Evolutionary conservation across 169 alveolate genomes (phyloP).

Genomic region (Babesia divergens): DNA sequence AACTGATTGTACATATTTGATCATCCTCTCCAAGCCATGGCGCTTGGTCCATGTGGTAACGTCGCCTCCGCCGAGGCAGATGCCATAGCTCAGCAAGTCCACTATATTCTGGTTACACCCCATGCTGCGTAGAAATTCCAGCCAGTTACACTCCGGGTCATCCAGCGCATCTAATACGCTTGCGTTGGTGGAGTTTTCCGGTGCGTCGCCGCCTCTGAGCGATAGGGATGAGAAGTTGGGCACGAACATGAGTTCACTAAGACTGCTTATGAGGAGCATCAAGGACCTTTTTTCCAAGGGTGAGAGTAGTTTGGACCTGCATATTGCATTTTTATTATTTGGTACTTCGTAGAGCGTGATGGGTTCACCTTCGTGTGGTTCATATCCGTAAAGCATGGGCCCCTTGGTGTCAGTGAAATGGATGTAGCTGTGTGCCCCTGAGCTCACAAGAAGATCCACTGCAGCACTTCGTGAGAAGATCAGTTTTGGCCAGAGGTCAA

Average conservation of each 20-base stretch:
- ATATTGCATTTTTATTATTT: constrained; percentile 27
- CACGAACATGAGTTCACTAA: not conserved
- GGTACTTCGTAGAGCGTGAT: constrained; percentile 1
- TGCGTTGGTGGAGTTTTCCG: not conserved
- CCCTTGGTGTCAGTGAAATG: constrained; percentile 39
- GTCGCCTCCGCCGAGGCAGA: constrained; percentile 23
- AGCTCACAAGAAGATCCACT: constrained; percentile 28
- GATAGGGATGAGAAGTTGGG: constrained; percentile 20
- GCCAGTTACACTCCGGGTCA: constrained; percentile 28
- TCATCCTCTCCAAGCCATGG: constrained; percentile 18
- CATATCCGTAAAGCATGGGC: constrained; percentile 17
- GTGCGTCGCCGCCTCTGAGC: not conserved
- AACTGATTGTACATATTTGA: constrained; percentile 29
- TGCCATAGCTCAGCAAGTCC: constrained; percentile 28
- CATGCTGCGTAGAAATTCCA: constrained; percentile 9
- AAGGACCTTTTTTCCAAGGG: constrained; percentile 44
- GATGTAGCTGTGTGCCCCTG: constrained; percentile 39
- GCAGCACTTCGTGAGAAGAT: constrained; percentile 19
- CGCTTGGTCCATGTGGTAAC: constrained; percentile 6
- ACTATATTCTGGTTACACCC: constrained; percentile 37
- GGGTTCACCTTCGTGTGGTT: not conserved
- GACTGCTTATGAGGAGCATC: constrained; percentile 5
- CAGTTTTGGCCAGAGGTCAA: constrained; percentile 65
- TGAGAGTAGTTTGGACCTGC: constrained; percentile 12
- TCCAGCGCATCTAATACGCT: not conserved